Conservation (phyloP, 352 stramenopile species). For the Pythium rishiriense region DNA sequence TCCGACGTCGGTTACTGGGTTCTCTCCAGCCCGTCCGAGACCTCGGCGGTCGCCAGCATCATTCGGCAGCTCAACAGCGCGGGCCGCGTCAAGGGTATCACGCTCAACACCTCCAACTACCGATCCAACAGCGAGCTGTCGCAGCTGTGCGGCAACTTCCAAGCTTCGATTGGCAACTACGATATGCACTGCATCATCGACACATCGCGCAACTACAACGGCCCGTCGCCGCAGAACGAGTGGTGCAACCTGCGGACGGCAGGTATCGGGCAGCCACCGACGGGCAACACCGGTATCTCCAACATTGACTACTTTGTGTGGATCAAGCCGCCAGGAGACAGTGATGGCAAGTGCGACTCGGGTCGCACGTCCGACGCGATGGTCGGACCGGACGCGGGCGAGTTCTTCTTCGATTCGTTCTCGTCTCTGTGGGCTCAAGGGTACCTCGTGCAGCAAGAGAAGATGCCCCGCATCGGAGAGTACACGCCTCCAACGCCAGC, state of each 20-base stretch:
- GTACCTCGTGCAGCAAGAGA: slow-evolving; percentile 45
- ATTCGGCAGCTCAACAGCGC: slow-evolving; percentile 41
- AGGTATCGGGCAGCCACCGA: slow-evolving; percentile 56
- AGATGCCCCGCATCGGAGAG: slow-evolving; percentile 37
- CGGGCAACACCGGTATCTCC: slow-evolving; percentile 37
- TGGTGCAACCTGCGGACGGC: slow-evolving; percentile 72
- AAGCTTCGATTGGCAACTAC: slow-evolving; percentile 38
- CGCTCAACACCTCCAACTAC: slow-evolving; percentile 82
- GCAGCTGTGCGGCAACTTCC: slow-evolving; percentile 55
- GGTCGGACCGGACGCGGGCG: slow-evolving; percentile 37
- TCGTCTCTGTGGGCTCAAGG: slow-evolving; percentile 57
- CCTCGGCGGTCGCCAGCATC: slow-evolving; percentile 19
- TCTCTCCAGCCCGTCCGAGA: slow-evolving; percentile 18
- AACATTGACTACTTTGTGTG: slow-evolving; percentile 77
- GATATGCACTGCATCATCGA: slow-evolving; percentile 55
- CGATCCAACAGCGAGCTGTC: slow-evolving; percentile 47
- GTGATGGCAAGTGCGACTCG: slow-evolving; percentile 49
- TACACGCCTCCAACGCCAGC: slow-evolving; percentile 33
- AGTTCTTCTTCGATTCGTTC: slow-evolving; percentile 55
- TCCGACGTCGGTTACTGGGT: slow-evolving; percentile 65
- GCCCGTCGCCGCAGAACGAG: slow-evolving; percentile 33
- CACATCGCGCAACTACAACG: slow-evolving; percentile 66
- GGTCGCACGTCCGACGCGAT: slow-evolving; percentile 28
- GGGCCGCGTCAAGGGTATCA: slow-evolving; percentile 51
- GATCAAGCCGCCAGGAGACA: slow-evolving; percentile 68